Evolutionary conservation across 2,329 filamentous ascomycete genomes (phyloP).

Genomic region (Fusarium luffae): DNA sequence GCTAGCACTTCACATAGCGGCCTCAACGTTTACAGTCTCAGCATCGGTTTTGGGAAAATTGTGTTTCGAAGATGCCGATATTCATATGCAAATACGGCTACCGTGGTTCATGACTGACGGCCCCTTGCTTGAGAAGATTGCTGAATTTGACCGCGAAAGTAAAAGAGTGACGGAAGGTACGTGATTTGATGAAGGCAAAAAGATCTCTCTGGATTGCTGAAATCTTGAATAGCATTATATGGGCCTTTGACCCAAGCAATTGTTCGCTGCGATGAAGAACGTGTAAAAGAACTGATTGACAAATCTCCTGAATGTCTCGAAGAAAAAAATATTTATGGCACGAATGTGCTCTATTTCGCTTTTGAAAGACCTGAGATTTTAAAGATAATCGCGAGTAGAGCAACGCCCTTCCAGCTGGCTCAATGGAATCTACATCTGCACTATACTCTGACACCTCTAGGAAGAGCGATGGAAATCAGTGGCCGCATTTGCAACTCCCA

Average conservation of each 20-base stretch:
- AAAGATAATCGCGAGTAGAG: neutral
- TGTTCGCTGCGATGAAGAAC: neutral
- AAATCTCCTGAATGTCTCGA: neutral
- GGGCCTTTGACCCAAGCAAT: neutral
- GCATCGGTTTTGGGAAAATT: accelerated
- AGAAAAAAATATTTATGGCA: neutral
- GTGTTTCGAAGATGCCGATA: neutral
- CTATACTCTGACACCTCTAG: accelerated
- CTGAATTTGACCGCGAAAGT: too few species aligned
- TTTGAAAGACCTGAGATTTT: neutral
- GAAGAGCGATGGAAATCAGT: neutral
- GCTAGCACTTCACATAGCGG: neutral
- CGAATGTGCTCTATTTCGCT: neutral
- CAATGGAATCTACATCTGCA: accelerated
- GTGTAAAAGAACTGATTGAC: neutral
- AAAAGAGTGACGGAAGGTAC: neutral
- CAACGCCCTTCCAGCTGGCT: neutral
- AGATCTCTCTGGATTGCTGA: neutral
- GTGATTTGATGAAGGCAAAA: accelerated
- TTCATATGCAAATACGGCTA: accelerated
- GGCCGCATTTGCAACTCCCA: accelerated
- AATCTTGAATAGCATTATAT: neutral
- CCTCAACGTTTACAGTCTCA: accelerated
- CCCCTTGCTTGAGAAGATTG: accelerated
- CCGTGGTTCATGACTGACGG: accelerated